Conservation (phyloP, 441 rosid genomes). For the Bocquillonia castaneifolia region DNA sequence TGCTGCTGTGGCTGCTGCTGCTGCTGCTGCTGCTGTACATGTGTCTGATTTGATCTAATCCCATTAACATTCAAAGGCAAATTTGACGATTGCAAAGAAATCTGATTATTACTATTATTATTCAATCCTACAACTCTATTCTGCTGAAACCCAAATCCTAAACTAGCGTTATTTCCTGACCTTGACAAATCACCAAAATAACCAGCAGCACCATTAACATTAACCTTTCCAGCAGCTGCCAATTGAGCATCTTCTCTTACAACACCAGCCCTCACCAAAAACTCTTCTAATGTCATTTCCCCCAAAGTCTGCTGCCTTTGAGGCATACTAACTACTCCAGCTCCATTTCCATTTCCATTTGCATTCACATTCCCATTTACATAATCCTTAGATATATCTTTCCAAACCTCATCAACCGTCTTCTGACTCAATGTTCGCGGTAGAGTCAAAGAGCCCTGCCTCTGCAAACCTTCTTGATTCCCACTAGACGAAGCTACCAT, state of each 20-base stretch:
- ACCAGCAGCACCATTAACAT: slow-evolving; percentile 29
- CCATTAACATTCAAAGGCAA: slow-evolving; percentile 64
- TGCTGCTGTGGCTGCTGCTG: slow-evolving; percentile 36
- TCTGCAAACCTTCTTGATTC: slow-evolving; percentile 43
- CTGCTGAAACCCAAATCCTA: slow-evolving; percentile 58
- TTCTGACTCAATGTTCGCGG: slow-evolving; percentile 84
- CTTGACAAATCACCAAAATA: slow-evolving; percentile 38
- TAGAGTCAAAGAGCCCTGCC: slow-evolving; percentile 81
- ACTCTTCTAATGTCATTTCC: slow-evolving; percentile 94
- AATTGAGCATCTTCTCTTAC: slow-evolving; percentile 66
- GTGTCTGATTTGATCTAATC: slow-evolving; percentile 48
- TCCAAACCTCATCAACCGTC: slow-evolving; percentile 95
- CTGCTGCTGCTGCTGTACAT: slow-evolving; percentile 31
- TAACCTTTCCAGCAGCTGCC: slow-evolving; percentile 29
- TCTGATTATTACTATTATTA: slow-evolving; percentile 27
- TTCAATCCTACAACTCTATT: slow-evolving; percentile 35
- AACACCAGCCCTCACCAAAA: slow-evolving; percentile 82
- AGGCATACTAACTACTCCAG: slow-evolving; percentile 30
- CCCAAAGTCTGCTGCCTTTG: slow-evolving; percentile 82
- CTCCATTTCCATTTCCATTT: slow-evolving; percentile 17
- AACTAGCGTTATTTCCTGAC: slow-evolving; percentile 33
- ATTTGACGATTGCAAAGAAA: slow-evolving; percentile 49
- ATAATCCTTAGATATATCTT: slow-evolving; percentile 52
- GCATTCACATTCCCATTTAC: slow-evolving; percentile 26
- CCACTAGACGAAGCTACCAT: slow-evolving; percentile 34